phyloP scores from a whole-genome alignment of 352 stramenopile genomes.

The Phytophthora podocarpi region DNA sequence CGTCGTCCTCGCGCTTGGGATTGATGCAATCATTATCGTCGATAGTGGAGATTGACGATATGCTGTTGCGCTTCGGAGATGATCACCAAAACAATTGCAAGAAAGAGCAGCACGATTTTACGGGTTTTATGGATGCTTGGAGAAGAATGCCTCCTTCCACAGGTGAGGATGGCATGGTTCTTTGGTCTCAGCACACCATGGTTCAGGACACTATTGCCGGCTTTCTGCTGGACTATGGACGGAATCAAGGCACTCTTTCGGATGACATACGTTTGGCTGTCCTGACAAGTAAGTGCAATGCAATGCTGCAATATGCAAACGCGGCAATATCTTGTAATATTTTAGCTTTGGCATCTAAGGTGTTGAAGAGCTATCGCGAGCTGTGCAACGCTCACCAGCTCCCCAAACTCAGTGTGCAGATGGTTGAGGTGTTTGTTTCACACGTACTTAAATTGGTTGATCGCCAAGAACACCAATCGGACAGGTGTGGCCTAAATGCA shows the following conservation, averaged over 20 bases:
- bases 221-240: slow-evolving; percentile 39
- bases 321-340: slow-evolving; percentile 72
- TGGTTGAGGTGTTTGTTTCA: slow-evolving; percentile 84
- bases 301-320: slow-evolving; percentile 75
- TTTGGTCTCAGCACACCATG: slow-evolving; percentile 72
- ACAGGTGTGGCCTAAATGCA: slow-evolving; percentile 9
- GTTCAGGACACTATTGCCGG: slow-evolving; percentile 48
- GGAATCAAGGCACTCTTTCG: slow-evolving; percentile 39
- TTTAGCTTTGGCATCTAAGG: slow-evolving; percentile 70
- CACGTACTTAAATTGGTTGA: slow-evolving; percentile 81
- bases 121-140: slow-evolving; percentile 49
- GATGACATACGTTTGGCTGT: slow-evolving; percentile 34
- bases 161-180: slow-evolving; percentile 53
- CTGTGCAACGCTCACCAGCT: slow-evolving; percentile 69
- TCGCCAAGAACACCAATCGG: slow-evolving; percentile 53
- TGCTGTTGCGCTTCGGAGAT: slow-evolving; percentile 29
- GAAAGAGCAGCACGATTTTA: slow-evolving; percentile 15
- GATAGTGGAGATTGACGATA: slow-evolving; percentile 66
- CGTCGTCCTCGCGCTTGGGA: slow-evolving; percentile 50
- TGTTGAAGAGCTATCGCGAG: slow-evolving; percentile 79
- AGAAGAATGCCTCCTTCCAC: slow-evolving; percentile 39
- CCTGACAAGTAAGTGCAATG: slow-evolving; percentile 35
- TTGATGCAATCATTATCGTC: slow-evolving; percentile 72
- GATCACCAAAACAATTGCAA: slow-evolving; percentile 7
- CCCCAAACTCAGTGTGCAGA: slow-evolving; percentile 75